These are phyloP conservation scores for Hypoxylon rubiginosum DNA, from an alignment of 2,329 filamentous ascomycete genomes.

Conservation along the genomic window DNA sequence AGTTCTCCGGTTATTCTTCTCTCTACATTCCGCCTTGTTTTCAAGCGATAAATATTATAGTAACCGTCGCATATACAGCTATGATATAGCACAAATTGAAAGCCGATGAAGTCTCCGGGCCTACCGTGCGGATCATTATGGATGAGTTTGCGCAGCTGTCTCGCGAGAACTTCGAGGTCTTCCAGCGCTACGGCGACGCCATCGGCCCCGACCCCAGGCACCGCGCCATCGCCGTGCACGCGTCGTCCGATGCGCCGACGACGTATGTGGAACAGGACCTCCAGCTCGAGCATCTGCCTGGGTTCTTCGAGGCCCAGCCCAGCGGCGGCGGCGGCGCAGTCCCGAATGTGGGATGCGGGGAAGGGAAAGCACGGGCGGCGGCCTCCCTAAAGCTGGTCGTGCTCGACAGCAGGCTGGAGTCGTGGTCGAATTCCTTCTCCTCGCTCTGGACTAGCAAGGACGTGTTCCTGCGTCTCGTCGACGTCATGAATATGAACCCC, in stretches of 20 bases:
- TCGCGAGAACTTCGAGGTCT: slow-evolving; percentile 40
- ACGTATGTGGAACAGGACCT: slow-evolving; percentile 31
- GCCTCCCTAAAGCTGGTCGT: slow-evolving; percentile 34
- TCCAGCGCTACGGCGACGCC: slow-evolving; percentile 35
- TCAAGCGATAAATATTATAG: too few relatives aligned
- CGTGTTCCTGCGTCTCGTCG: slow-evolving; percentile 43
- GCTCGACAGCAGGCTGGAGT: slow-evolving; percentile 36
- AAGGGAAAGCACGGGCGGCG: not conserved
- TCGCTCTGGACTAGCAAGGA: slow-evolving; percentile 44
- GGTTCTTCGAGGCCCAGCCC: slow-evolving; percentile 27
- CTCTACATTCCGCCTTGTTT: not conserved
- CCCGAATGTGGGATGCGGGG: not conserved
- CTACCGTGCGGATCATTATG: slow-evolving; percentile 24
- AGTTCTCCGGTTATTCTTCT: not conserved
- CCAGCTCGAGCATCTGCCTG: slow-evolving; percentile 16
- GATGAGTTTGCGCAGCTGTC: slow-evolving; percentile 41
- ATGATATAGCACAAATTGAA: slow-evolving; percentile 10
- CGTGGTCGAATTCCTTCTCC: slow-evolving; percentile 29
- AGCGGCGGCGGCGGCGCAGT: not conserved
- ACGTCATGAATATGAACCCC: slow-evolving; percentile 42
- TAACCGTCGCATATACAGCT: too few relatives aligned
- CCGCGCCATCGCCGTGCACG: slow-evolving; percentile 26
- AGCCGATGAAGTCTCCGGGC: slow-evolving; percentile 17
- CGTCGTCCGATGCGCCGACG: slow-evolving; percentile 16
- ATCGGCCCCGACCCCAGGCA: slow-evolving; percentile 28